These are phyloP conservation scores for Harringtonia aguacate DNA, from an alignment of 2,329 filamentous ascomycete genomes.

Conservation along the genomic window DNA sequence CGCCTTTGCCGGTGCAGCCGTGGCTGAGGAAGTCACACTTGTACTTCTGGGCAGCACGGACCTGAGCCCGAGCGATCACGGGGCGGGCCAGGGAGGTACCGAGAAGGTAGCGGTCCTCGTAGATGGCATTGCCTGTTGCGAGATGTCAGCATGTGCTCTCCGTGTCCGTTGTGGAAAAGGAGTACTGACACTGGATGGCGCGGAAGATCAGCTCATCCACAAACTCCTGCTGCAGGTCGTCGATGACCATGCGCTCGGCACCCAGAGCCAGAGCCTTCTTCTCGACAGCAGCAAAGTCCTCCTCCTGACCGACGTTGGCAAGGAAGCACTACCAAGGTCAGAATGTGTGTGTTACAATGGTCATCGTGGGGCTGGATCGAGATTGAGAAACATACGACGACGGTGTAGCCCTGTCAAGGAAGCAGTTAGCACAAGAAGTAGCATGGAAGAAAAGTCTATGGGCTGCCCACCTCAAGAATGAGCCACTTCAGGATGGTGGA, in stretches of 20 bases:
- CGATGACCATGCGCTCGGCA: slow-evolving; percentile 51
- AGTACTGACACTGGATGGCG: slow-evolving; percentile 63
- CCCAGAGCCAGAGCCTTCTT: slow-evolving; percentile 52
- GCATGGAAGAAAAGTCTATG: no score
- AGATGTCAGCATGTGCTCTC: no score
- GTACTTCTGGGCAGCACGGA: slow-evolving; percentile 46
- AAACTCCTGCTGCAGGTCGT: slow-evolving; percentile 63
- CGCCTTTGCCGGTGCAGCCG: slow-evolving; percentile 48
- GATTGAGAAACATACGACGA: slow-evolving; percentile 28
- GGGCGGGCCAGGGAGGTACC: slow-evolving; percentile 57
- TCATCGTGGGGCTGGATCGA: no score
- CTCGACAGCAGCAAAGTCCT: slow-evolving; percentile 64
- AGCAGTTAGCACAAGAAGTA: no score
- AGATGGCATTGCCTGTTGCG: neutral
- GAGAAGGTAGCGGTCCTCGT: slow-evolving; percentile 19
- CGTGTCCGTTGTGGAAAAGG: no score
- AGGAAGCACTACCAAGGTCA: slow-evolving; percentile 29
- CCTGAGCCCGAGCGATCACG: slow-evolving; percentile 58
- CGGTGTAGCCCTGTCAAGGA: slow-evolving; percentile 39
- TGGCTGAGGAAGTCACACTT: slow-evolving; percentile 11
- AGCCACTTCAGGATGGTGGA: slow-evolving; percentile 15
- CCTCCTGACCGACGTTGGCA: slow-evolving; percentile 65
- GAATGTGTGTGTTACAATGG: no score
- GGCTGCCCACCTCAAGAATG: slow-evolving; percentile 21
- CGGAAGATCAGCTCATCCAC: slow-evolving; percentile 73